These are phyloP conservation scores for Penicilliopsis zonata DNA, from an alignment of 495 filamentous ascomycete species.

Conservation along the genomic window DNA sequence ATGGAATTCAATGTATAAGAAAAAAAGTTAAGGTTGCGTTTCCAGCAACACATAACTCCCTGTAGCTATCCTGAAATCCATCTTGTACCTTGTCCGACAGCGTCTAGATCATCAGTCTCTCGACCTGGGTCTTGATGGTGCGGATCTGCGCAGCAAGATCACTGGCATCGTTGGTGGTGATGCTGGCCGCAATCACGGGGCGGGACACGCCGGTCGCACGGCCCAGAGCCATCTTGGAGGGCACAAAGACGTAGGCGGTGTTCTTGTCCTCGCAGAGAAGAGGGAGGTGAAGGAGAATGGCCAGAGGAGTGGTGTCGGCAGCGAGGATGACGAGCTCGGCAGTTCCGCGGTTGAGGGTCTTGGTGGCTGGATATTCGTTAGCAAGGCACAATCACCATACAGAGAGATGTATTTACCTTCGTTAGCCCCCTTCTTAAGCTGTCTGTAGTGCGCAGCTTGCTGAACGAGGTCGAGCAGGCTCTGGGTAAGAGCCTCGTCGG, in stretches of 20 bases:
- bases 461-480: constrained; percentile 77
- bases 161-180: constrained; percentile 48
- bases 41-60: no score
- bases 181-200: constrained; percentile 74
- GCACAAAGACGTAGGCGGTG: constrained; percentile 52
- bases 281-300: constrained; percentile 85
- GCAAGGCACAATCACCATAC: constrained; percentile 1
- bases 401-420: no score
- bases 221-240: constrained; percentile 62
- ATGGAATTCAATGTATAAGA: no score
- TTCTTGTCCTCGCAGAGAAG: constrained; percentile 82
- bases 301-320: constrained; percentile 75
- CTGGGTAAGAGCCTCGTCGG: constrained; percentile 70
- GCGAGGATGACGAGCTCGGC: constrained; percentile 81
- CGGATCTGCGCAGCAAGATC: constrained; percentile 59
- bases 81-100: no score
- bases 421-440: constrained; percentile 75
- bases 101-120: constrained; percentile 60
- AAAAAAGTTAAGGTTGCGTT: no score
- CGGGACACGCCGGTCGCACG: constrained; percentile 64
- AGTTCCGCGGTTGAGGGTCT: constrained; percentile 81
- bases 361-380: constrained; percentile 48
- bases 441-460: constrained; percentile 71
- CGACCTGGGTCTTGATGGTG: constrained; percentile 37
- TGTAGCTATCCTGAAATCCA: no score